These are phyloP conservation scores for Fraxinus velutina DNA, from an alignment of 305 asterid species.

Conservation along the genomic window DNA sequence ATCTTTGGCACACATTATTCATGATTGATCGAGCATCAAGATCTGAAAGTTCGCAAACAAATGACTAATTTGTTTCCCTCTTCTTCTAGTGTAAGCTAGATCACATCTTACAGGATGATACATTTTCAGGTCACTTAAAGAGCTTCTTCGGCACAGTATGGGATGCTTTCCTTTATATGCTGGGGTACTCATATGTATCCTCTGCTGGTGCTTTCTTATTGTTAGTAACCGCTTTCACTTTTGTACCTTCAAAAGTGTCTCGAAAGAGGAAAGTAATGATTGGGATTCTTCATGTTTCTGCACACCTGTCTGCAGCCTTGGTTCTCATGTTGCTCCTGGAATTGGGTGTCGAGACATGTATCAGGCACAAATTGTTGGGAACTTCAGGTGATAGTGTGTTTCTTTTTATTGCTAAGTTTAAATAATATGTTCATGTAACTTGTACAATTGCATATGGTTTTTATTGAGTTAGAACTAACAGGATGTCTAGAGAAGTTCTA, in stretches of 20 bases:
- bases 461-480: not conserved
- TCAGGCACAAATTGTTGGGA: conserved; percentile 76
- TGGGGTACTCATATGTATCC: conserved; percentile 75
- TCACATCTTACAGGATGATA: conserved; percentile 80
- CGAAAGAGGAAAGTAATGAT: conserved; percentile 66
- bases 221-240: conserved; percentile 60
- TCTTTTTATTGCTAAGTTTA: not conserved
- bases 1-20: not conserved
- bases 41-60: not conserved
- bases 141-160: conserved; percentile 83
- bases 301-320: conserved; percentile 92
- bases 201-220: conserved; percentile 66
- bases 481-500: not conserved
- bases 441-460: not conserved
- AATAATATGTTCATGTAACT: not conserved
- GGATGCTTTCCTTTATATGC: conserved; percentile 73
- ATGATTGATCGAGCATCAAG: conserved; percentile 13
- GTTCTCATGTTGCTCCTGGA: conserved; percentile 92
- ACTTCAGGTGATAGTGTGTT: conserved; percentile 58
- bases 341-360: conserved; percentile 86
- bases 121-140: conserved; percentile 73
- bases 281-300: conserved; percentile 85
- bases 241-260: conserved; percentile 83
- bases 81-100: conserved; percentile 83
- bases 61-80: conserved; percentile 29